Evolutionary conservation across 768 basidiomycete species (phyloP), one percentile per base, ranked within the genome.

Genomic region (Rubroboletus pulcherrimus): DNA sequence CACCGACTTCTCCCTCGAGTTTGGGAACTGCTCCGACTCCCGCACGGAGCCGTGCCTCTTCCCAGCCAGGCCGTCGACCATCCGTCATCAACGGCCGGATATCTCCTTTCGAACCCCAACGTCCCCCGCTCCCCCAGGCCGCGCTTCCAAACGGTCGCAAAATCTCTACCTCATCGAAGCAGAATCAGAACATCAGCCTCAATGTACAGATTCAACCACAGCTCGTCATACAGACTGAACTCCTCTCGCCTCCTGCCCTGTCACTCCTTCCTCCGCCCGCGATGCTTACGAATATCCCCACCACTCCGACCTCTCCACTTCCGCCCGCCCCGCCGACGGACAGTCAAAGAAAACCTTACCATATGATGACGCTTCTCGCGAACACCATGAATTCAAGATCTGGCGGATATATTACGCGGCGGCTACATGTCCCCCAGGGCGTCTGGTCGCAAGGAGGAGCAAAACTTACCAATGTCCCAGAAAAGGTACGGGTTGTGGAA

Each of bases 401-500:
- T 5, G 93, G 93, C n/a, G 92, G 91, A 33, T 95, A 94, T 69
- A 77, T 96, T 53, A 93, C 91, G 15, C 86, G 86, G 44, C 82
- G 87, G 44, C 72, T 96, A 61, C 93, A 93, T 70, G 89, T 96
- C 30, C 92, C 93, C 14, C 83, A 84, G 53, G 90, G 91, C 66
- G 88, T 94, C 24, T 96, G 93, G 93, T 89, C 90, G 42, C 89
- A 92, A 67, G 88, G 89, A 30, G 92, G 93, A 40, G 90, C 88
- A 31, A 94, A 93, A 69, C 79, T 97, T 47, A 75, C 77, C 35
- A 93, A 90, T 65, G 66, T 93, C 34, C 80, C 84, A 48, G 91
- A 94, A 63, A 95, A 97, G 73, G 84, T 93, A 41, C 84, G 89
- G 38, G 89, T 91, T 51, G 85, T 96, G 39, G 86, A 86, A 54